Conservation (phyloP, 495 filamentous ascomycete genomes). For the Terfezia boudieri region DNA sequence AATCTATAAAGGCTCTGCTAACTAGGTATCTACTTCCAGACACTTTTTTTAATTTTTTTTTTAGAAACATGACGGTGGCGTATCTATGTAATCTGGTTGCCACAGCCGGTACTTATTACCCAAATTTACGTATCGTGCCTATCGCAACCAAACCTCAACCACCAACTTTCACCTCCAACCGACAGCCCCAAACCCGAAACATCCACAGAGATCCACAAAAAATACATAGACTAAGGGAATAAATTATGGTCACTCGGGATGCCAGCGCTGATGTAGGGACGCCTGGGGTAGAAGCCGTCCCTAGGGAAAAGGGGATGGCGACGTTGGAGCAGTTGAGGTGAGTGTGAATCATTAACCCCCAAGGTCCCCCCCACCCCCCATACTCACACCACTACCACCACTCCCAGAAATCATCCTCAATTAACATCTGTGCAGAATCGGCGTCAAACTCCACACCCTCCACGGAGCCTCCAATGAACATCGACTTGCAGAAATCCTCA, state of each 20-base stretch:
- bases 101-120: too few species aligned
- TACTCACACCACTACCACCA: conserved; percentile 28
- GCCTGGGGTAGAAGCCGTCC: conserved; percentile 3
- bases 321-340: conserved; percentile 58
- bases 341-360: conserved; percentile 8
- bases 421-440: conserved; percentile 29
- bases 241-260: conserved; percentile 12
- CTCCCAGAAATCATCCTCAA: conserved; percentile 20
- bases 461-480: conserved; percentile 33
- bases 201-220: too few species aligned
- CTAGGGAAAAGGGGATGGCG: conserved; percentile 46
- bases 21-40: too few species aligned
- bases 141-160: too few species aligned
- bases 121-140: too few species aligned
- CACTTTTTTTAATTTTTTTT: too few species aligned
- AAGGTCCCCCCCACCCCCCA: conserved; percentile 23
- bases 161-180: too few species aligned
- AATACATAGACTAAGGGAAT: too few species aligned
- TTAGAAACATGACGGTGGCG: too few species aligned
- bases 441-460: conserved; percentile 32
- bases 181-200: too few species aligned
- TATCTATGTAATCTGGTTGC: too few species aligned
- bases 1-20: too few species aligned
- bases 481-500: conserved; percentile 81
- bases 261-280: conserved; percentile 9